These are phyloP conservation scores for Neonectria ditissima DNA, from an alignment of 2,329 filamentous ascomycete genomes.

Conservation along the genomic window DNA sequence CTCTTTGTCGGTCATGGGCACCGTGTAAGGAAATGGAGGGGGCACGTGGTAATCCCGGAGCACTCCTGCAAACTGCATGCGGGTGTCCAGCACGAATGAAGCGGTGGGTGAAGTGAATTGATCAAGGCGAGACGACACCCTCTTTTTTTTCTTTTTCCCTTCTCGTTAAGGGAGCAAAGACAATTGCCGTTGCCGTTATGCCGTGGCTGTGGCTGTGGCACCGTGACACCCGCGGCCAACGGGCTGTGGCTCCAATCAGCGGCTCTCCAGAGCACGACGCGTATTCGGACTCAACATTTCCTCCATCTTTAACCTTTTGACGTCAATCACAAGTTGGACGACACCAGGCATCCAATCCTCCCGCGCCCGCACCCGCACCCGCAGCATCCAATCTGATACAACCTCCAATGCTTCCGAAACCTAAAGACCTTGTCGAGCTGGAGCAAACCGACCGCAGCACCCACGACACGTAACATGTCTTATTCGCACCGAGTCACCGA, in stretches of 20 bases:
- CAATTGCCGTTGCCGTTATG: background rate
- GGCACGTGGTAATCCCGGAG: slow-evolving; percentile 12
- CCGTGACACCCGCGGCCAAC: background rate
- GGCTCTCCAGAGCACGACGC: background rate
- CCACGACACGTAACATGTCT: background rate
- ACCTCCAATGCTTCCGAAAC: background rate
- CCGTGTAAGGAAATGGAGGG: background rate
- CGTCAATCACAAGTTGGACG: background rate
- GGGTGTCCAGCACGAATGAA: background rate
- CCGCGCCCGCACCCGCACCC: background rate
- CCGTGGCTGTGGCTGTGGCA: slow-evolving; percentile 3
- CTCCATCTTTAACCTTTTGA: background rate
- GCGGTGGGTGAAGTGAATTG: slow-evolving; percentile 10
- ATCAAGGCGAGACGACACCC: background rate
- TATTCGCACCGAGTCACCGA: background rate
- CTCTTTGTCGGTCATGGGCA: background rate
- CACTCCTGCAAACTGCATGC: background rate
- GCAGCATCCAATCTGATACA: background rate
- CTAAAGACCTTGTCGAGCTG: slow-evolving; percentile 1
- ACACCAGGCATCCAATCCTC: background rate
- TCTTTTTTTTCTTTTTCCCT: background rate
- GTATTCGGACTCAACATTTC: background rate
- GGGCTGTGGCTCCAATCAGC: background rate
- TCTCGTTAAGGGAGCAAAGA: background rate
- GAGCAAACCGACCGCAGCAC: background rate